Evolutionary conservation across 768 basidiomycete species (phyloP).

Genomic region (Cyclocybe aegerita): DNA sequence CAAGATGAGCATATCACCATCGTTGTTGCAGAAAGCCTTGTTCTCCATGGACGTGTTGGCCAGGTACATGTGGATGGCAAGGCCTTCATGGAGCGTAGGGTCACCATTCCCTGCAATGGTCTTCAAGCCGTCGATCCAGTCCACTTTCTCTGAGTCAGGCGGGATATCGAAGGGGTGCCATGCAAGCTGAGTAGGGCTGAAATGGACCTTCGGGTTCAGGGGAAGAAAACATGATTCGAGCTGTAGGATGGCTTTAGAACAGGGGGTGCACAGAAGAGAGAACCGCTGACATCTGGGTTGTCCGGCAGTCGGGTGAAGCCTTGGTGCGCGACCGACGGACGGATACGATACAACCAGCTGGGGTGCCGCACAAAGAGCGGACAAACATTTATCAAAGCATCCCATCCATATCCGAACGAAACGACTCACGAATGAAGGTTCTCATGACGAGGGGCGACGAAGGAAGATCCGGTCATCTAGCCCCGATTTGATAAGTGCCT

Average conservation of each 20-base stretch:
- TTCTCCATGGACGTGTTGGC: constrained; percentile 62
- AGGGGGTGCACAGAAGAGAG: neutral
- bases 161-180: constrained; percentile 66
- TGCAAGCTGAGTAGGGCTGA: constrained; percentile 63
- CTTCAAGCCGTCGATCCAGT: constrained; percentile 62
- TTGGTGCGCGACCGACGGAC: constrained; percentile 66
- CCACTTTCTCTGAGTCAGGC: constrained; percentile 33
- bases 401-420: neutral
- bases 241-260: constrained; percentile 25
- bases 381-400: neutral
- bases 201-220: constrained; percentile 57
- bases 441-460: constrained; percentile 55
- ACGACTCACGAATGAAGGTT: constrained; percentile 49
- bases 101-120: constrained; percentile 65
- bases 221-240: constrained; percentile 64
- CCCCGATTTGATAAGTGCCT: neutral
- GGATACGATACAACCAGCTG: constrained; percentile 68
- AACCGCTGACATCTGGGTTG: constrained; percentile 53
- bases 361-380: neutral
- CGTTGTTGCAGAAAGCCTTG: constrained; percentile 59
- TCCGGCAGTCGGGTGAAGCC: constrained; percentile 55
- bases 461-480: constrained; percentile 61
- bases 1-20: constrained; percentile 67
- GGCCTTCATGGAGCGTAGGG: constrained; percentile 59
- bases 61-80: constrained; percentile 63